Evolutionary conservation across 2,329 filamentous ascomycete genomes (phyloP), one percentile per base, ranked within the genome.

Genomic region (Talaromyces islandicus): DNA sequence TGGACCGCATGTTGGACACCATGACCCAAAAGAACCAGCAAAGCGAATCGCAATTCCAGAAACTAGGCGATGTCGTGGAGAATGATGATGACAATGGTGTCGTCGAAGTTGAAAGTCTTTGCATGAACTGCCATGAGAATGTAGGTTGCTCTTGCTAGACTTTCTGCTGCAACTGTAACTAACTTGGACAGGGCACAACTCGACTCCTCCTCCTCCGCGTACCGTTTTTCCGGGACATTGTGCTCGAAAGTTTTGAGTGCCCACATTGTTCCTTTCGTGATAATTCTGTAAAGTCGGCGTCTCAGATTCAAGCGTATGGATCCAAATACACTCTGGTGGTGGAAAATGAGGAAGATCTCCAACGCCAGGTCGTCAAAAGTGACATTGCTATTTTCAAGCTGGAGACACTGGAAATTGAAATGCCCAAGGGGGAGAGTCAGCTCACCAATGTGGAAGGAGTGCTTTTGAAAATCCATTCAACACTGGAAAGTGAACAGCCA

Each of bases 201-300:
- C 85, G 88, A 61, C 84, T 99, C 24, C 86, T 99, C 50, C 86
- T 99, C 58, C 96, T 95, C 17, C 86, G 87, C 65, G 97, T 99
- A 59, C 94, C 94, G 17, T 97, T 91, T 82, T 99, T 99, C 81
- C 91, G 92, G 78, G 93, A 99, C 75, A 88, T 99, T 64, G 91
- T 99, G 69, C 85, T 99, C 75, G 96, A 97, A 88, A 97, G 93
- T 64, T 99, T 99, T 76, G 85, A 85, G 66, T 99, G 94, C 81
- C 87, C 91, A 6, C 86, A 97, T 76, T 99, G 94, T 79, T 81
- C 87, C 71, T 88, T 93, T 77, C 86, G 89, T 66, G 96, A 97
- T 80, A 92, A 92, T 75, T 93, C 97, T 69, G 89, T 99, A 68
- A 93, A 97, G 73, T 87, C 92, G 9, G 94, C 94, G 29, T 92